These are phyloP conservation scores for Arthrobotrys pseudoclavata DNA, from an alignment of 2,329 filamentous ascomycete genomes.

Conservation along the genomic window DNA sequence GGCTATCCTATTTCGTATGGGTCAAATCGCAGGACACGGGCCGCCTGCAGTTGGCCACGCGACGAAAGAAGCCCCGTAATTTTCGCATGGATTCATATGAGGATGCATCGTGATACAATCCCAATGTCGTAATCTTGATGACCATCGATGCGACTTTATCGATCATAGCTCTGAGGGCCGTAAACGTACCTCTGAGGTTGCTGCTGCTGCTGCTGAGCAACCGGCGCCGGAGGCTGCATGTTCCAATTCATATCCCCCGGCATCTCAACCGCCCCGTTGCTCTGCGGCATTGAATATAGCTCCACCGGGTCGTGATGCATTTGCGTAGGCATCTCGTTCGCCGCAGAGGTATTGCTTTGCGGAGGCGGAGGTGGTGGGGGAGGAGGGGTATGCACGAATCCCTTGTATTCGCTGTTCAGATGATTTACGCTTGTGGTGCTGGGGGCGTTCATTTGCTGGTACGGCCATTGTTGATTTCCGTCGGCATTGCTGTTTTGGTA, in stretches of 20 bases:
- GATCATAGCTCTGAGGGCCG: constrained; percentile 31
- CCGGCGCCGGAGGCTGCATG: constrained; percentile 7
- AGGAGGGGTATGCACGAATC: constrained; percentile 20
- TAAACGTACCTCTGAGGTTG: constrained; percentile 36
- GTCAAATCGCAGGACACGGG: too few relatives aligned
- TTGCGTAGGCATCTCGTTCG: constrained; percentile 46
- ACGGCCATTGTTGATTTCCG: constrained; percentile 43
- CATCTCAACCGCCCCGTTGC: constrained; percentile 33
- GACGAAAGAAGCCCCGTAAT: too few relatives aligned
- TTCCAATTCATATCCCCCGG: constrained; percentile 42
- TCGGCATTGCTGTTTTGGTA: constrained; percentile 20
- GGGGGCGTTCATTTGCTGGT: constrained; percentile 47
- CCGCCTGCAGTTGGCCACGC: too few relatives aligned
- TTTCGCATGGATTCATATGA: too few relatives aligned
- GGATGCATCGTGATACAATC: too few relatives aligned
- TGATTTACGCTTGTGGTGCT: constrained; percentile 44
- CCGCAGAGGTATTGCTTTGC: not conserved
- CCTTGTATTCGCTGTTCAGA: constrained; percentile 38
- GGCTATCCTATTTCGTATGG: too few relatives aligned
- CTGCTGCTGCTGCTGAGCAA: constrained; percentile 23
- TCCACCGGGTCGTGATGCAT: constrained; percentile 54
- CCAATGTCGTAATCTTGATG: too few relatives aligned
- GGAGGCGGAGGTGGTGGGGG: not conserved
- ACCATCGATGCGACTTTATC: not conserved
- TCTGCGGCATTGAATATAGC: constrained; percentile 25